These are phyloP conservation scores for Porcisia hertigi DNA, from an alignment of 208 protist species.

Conservation along the genomic window DNA sequence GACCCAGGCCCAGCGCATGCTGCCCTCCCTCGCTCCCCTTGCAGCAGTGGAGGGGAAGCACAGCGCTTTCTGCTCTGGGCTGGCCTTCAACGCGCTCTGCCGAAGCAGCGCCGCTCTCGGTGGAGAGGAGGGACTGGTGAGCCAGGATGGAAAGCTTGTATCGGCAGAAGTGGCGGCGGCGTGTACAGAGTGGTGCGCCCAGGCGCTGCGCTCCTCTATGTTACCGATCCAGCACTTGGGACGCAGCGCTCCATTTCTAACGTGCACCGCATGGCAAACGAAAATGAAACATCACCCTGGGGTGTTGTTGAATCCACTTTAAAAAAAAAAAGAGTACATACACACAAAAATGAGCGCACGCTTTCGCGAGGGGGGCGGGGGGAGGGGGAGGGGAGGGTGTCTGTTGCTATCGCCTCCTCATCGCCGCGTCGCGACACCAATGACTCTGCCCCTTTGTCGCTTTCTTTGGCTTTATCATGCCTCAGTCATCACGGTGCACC, in stretches of 20 bases:
- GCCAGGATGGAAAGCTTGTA: constrained; percentile 35
- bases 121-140: constrained; percentile 36
- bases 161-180: constrained; percentile 34
- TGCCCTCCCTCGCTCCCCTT: constrained; percentile 43
- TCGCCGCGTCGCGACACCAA: neutral
- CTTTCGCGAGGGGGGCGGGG: neutral
- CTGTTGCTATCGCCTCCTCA: neutral
- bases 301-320: too few species aligned
- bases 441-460: neutral
- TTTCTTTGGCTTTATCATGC: neutral
- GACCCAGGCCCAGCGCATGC: constrained; percentile 41
- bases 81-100: constrained; percentile 41
- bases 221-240: constrained; percentile 31
- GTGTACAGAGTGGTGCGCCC: constrained; percentile 35
- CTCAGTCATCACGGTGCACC: too few species aligned
- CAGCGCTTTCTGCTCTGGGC: constrained; percentile 29
- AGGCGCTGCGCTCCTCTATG: constrained; percentile 24
- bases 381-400: neutral
- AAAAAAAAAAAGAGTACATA: too few species aligned
- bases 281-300: constrained; percentile 8
- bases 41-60: constrained; percentile 11
- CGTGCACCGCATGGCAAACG: constrained; percentile 6
- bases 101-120: constrained; percentile 35
- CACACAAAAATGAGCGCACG: neutral
- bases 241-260: neutral